Percentiles rank a stretch among this genome's conserved stretches.
Evolutionary conservation across 1,284 basidiomycete species (phyloP).

Genomic region (Phellinidium pouzarii): DNA sequence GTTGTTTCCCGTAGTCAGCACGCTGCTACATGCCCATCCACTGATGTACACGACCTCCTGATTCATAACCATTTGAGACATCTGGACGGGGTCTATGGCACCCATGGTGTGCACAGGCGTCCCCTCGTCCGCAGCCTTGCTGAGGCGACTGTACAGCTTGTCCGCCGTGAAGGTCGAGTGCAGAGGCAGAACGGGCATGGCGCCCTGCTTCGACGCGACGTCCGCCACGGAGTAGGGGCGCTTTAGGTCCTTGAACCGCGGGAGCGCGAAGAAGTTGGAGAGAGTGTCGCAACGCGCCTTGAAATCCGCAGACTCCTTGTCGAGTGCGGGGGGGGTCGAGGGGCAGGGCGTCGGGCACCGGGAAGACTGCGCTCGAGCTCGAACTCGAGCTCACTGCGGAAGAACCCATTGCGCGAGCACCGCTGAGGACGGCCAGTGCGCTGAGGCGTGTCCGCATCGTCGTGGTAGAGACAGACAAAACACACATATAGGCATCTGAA

Average conservation of each 20-base stretch:
- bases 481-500: too few relatives aligned
- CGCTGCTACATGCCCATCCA: conserved; percentile 87
- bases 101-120: conserved; percentile 82
- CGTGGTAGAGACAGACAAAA: background rate
- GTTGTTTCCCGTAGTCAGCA: conserved; percentile 85
- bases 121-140: conserved; percentile 55
- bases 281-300: conserved; percentile 57
- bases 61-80: conserved; percentile 95
- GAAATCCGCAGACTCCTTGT: conserved; percentile 64
- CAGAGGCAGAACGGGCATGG: conserved; percentile 74
- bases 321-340: conserved; percentile 56
- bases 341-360: conserved; percentile 35
- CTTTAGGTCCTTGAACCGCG: conserved; percentile 69
- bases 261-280: conserved; percentile 65
- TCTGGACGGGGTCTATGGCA: conserved; percentile 87
- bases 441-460: conserved; percentile 6
- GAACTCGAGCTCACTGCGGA: conserved; percentile 11
- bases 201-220: conserved; percentile 85
- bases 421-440: conserved; percentile 1
- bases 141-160: conserved; percentile 71
- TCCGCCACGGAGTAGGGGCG: conserved; percentile 74
- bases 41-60: conserved; percentile 96
- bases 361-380: conserved; percentile 14
- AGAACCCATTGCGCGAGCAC: conserved; percentile 16
- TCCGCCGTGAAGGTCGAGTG: conserved; percentile 73